Conservation (phyloP, 2,329 filamentous ascomycete species). For the Talaromyces islandicus region DNA sequence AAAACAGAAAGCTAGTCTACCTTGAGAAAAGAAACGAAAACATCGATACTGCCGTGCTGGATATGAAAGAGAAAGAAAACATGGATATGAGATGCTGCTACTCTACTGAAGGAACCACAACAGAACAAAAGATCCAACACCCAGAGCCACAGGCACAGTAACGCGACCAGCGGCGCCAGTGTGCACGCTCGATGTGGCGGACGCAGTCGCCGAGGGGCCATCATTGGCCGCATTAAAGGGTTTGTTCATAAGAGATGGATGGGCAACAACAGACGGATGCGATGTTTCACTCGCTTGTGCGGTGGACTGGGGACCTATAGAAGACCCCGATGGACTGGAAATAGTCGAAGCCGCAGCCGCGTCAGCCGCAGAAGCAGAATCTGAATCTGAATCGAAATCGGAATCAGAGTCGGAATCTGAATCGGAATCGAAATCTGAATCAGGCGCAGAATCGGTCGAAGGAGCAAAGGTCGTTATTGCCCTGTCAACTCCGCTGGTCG, state of each 20-base stretch:
- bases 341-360: background rate
- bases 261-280: constrained; percentile 2
- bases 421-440: background rate
- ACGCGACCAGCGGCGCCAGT: constrained; percentile 20
- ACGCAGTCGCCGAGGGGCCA: constrained; percentile 9
- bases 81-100: background rate
- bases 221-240: constrained; percentile 10
- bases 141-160: constrained; percentile 24
- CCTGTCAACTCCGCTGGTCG: background rate
- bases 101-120: constrained; percentile 24
- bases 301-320: background rate
- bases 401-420: no score
- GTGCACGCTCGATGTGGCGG: constrained; percentile 10
- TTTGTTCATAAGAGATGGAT: constrained; percentile 10
- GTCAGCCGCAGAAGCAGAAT: background rate
- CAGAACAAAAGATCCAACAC: constrained; percentile 27
- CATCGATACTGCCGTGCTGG: background rate
- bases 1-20: background rate
- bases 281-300: background rate
- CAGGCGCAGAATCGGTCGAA: background rate
- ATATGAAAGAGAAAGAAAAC: background rate
- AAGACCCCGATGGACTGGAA: background rate
- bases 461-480: background rate
- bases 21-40: background rate
- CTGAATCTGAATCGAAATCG: no score